Conservation (phyloP, 768 basidiomycete species). For the Termitomyces sp. region DNA sequence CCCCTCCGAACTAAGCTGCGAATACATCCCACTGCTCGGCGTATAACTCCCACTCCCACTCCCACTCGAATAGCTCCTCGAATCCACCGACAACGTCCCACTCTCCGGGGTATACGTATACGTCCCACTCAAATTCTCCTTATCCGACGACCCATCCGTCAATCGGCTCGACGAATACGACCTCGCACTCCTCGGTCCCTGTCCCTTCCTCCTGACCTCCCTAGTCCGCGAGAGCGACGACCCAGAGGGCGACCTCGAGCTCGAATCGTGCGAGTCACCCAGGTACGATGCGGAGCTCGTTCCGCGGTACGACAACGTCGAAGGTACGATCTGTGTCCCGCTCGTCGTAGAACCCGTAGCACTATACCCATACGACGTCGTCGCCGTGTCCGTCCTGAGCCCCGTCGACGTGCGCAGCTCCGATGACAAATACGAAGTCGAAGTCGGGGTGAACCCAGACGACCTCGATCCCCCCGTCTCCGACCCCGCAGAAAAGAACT, state of each 20-base stretch:
- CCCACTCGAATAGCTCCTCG: slow-evolving; percentile 23
- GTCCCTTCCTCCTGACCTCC: too few relatives aligned
- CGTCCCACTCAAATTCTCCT: slow-evolving; percentile 45
- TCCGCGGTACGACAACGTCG: slow-evolving; percentile 51
- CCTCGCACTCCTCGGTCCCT: slow-evolving; percentile 41
- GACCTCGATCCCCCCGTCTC: slow-evolving; percentile 28
- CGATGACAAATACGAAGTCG: slow-evolving; percentile 28
- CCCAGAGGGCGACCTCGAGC: slow-evolving; percentile 39
- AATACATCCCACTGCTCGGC: not conserved
- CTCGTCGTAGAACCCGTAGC: slow-evolving; percentile 27
- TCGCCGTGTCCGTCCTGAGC: slow-evolving; percentile 21
- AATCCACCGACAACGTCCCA: slow-evolving; percentile 26
- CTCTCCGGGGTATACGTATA: slow-evolving; percentile 25
- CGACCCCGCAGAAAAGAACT: slow-evolving; percentile 41
- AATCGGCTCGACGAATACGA: slow-evolving; percentile 41
- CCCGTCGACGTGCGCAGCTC: slow-evolving; percentile 30
- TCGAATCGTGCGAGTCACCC: slow-evolving; percentile 49
- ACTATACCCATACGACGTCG: slow-evolving; percentile 29
- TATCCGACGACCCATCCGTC: slow-evolving; percentile 48
- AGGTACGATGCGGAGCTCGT: slow-evolving; percentile 56
- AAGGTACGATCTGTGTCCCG: slow-evolving; percentile 45
- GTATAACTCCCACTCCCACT: slow-evolving; percentile 11
- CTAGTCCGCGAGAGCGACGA: slow-evolving; percentile 53
- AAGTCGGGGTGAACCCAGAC: slow-evolving; percentile 35
- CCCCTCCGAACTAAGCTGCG: slow-evolving; percentile 9